phyloP scores from a whole-genome alignment of 495 filamentous ascomycete species.

The Platismatia glauca region DNA sequence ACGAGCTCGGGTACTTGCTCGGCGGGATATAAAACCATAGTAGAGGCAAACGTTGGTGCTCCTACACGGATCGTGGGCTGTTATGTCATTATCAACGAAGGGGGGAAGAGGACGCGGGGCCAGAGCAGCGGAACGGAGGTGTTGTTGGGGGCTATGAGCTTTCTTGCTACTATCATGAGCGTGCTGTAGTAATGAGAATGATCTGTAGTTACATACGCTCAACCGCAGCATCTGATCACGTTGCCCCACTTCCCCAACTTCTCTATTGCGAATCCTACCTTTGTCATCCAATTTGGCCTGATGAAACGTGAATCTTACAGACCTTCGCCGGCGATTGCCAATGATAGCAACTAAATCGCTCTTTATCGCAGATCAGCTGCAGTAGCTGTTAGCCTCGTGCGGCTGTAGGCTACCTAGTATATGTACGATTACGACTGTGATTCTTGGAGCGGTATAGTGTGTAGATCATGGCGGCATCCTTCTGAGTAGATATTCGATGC shows the following conservation, averaged over 20 bases:
- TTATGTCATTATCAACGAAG: constrained; percentile 17
- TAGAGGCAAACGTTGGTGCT: constrained; percentile 13
- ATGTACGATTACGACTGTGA: constrained; percentile 3
- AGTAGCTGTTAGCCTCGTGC: neutral
- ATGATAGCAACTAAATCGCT: neutral
- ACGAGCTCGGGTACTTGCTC: neutral
- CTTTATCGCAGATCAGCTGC: neutral
- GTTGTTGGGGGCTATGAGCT: constrained; percentile 1
- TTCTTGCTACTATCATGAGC: neutral
- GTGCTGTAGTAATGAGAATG: neutral
- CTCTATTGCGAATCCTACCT: neutral
- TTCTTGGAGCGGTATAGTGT: neutral
- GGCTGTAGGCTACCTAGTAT: neutral
- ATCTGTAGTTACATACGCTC: neutral
- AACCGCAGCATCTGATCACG: neutral
- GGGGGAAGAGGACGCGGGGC: neutral
- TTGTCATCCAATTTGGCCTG: neutral
- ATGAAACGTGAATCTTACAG: neutral
- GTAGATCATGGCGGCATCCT: neutral
- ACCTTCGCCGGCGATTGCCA: neutral
- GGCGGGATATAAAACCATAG: constrained; percentile 17
- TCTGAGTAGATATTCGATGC: neutral
- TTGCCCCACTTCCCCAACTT: neutral
- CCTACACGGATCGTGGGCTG: constrained; percentile 16
- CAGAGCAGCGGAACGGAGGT: neutral